Conservation (phyloP, 208 protist species). For the Acanthamoeba triangularis region DNA sequence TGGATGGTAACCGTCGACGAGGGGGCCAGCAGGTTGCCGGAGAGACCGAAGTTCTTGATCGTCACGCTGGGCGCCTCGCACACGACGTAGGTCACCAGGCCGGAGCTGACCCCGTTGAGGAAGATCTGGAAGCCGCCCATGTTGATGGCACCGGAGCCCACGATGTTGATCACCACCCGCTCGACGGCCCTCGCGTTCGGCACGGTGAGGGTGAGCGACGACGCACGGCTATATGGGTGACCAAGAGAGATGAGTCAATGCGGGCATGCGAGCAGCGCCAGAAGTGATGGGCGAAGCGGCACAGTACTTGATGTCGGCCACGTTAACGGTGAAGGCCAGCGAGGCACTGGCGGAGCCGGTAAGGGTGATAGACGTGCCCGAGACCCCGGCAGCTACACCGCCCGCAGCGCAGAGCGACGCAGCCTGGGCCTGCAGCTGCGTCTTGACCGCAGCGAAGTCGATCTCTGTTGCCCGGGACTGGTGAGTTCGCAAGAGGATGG, state of each 20-base stretch:
- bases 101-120: constrained; percentile 11
- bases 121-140: constrained; percentile 46
- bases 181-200: background rate
- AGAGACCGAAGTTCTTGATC: background rate
- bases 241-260: too few species aligned
- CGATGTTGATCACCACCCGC: background rate
- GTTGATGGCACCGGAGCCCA: background rate
- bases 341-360: background rate
- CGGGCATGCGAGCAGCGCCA: too few species aligned
- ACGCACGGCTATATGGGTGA: too few species aligned
- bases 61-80: background rate
- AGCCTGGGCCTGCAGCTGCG: background rate
- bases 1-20: background rate
- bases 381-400: background rate
- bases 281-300: too few species aligned
- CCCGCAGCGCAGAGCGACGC: constrained; percentile 4
- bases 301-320: background rate
- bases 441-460: constrained; percentile 5
- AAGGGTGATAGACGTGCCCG: background rate
- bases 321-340: constrained; percentile 28
- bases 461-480: too few species aligned
- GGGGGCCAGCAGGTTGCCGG: constrained; percentile 27
- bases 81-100: constrained; percentile 40
- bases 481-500: too few species aligned
- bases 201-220: constrained; percentile 1